These are phyloP conservation scores for Chlamydomonas asymmetrica DNA, from an alignment of 139 green algal genomes.

Conservation along the genomic window DNA sequence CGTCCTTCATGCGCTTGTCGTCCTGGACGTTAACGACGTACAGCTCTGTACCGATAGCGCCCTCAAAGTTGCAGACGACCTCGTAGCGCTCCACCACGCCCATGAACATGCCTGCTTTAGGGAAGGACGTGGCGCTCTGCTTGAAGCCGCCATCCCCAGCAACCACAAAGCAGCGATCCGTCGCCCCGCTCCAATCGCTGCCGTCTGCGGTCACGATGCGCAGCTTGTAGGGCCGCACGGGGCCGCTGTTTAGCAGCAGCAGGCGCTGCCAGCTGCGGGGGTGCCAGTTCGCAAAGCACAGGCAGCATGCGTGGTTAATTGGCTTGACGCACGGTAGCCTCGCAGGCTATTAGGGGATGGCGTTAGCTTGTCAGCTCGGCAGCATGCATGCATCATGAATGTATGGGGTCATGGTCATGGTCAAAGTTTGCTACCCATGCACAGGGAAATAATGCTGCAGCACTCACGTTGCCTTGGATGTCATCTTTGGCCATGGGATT, in stretches of 20 bases:
- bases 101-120: slow-evolving; percentile 6
- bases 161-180: slow-evolving; percentile 4
- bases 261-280: slow-evolving; percentile 13
- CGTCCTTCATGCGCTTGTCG: not conserved
- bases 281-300: too few species aligned
- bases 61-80: not conserved
- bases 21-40: not conserved
- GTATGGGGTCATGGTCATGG: too few species aligned
- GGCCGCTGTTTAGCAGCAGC: not conserved
- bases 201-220: not conserved
- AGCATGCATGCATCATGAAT: too few species aligned
- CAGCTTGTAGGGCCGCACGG: not conserved
- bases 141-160: not conserved
- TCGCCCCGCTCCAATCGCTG: not conserved
- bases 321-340: too few species aligned
- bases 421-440: too few species aligned
- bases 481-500: slow-evolving; percentile 1
- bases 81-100: slow-evolving; percentile 19
- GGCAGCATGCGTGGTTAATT: too few species aligned
- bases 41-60: not conserved
- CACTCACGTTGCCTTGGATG: not conserved
- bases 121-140: not conserved
- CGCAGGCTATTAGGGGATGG: too few species aligned
- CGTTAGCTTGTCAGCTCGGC: too few species aligned
- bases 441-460: too few species aligned